phyloP scores from a whole-genome alignment of 1,139 yeast species.

The Saccharomyces pastorianus region DNA sequence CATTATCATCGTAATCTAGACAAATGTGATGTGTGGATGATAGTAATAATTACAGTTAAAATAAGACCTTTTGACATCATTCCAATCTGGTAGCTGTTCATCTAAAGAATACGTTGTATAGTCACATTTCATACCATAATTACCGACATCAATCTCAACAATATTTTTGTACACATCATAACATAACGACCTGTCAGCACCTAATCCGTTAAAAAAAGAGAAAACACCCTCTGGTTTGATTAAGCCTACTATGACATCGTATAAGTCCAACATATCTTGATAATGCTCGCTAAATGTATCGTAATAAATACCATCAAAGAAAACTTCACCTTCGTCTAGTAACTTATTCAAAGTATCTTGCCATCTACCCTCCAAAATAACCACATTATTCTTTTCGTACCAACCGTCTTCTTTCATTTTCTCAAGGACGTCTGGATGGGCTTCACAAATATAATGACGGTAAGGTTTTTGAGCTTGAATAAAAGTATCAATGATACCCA shows the following conservation, averaged over 20 bases:
- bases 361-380: constrained; percentile 85
- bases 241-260: constrained; percentile 74
- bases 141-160: constrained; percentile 69
- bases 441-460: constrained; percentile 81
- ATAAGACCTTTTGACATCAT: constrained; percentile 30
- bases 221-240: constrained; percentile 74
- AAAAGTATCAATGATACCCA: constrained; percentile 87
- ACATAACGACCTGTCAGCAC: constrained; percentile 86
- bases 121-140: constrained; percentile 62
- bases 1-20: constrained; percentile 1
- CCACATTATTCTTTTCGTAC: constrained; percentile 68
- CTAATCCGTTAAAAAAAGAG: constrained; percentile 88
- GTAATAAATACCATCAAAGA: constrained; percentile 85
- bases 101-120: constrained; percentile 44
- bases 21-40: constrained; percentile 30
- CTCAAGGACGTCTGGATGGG: constrained; percentile 81
- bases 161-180: constrained; percentile 84
- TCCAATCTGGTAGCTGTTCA: constrained; percentile 28
- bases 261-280: constrained; percentile 76
- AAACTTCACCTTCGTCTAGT: constrained; percentile 53
- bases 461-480: constrained; percentile 56
- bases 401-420: constrained; percentile 73
- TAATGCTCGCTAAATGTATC: constrained; percentile 90
- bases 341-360: constrained; percentile 67
- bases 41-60: constrained; percentile 30